Evolutionary conservation across 2,329 filamentous ascomycete genomes (phyloP).

Genomic region (Fusarium solani-melongenae): DNA sequence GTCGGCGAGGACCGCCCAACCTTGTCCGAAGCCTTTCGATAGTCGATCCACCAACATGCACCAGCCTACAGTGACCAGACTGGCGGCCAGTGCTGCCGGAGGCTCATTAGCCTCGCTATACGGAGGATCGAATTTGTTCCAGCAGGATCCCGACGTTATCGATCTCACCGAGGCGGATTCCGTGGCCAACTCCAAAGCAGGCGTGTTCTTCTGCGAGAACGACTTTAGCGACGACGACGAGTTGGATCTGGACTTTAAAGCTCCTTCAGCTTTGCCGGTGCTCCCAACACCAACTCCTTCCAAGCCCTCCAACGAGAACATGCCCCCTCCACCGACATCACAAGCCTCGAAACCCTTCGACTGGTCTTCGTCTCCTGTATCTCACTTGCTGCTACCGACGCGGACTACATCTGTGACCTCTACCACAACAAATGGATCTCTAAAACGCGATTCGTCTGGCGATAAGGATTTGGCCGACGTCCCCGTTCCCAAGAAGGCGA

Average conservation of each 20-base stretch:
- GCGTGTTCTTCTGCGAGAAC: constrained; percentile 77
- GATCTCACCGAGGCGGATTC: constrained; percentile 49
- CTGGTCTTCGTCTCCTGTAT: constrained; percentile 77
- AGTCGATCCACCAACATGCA: constrained; percentile 49
- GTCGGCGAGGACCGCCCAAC: constrained; percentile 53
- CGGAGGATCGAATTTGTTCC: constrained; percentile 61
- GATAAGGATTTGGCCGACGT: constrained; percentile 41
- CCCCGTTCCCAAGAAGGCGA: constrained; percentile 54
- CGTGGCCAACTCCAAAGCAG: constrained; percentile 41
- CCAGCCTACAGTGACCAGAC: constrained; percentile 29
- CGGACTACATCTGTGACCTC: constrained; percentile 29
- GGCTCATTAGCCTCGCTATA: constrained; percentile 56
- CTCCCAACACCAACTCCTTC: constrained; percentile 36
- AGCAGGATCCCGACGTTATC: constrained; percentile 44
- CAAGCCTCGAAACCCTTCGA: constrained; percentile 58
- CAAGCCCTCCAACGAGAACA: constrained; percentile 40
- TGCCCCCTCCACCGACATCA: constrained; percentile 44
- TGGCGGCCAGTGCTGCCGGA: constrained; percentile 15
- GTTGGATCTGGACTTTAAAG: constrained; percentile 75
- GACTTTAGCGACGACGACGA: constrained; percentile 89
- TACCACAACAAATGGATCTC: constrained; percentile 36
- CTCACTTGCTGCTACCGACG: constrained; percentile 56
- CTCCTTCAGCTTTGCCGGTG: constrained; percentile 63
- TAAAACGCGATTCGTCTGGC: constrained; percentile 58
- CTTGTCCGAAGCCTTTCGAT: constrained; percentile 41